phyloP scores from a whole-genome alignment of 176 grass and related monocot genomes.

The Ampelocalamus luodianensis region DNA sequence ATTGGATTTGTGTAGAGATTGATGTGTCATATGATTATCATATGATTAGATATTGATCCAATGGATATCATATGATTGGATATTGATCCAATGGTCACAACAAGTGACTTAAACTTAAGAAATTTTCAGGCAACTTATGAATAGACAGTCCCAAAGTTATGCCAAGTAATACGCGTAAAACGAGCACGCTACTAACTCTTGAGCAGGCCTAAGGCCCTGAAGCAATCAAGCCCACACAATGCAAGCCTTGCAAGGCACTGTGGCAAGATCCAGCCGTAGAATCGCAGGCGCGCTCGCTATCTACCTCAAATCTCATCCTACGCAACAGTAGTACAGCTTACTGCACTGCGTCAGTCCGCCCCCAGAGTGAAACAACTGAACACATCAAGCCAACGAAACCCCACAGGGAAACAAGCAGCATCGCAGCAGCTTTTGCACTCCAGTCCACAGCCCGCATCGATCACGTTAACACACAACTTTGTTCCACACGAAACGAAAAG shows the following conservation, averaged over 20 bases:
- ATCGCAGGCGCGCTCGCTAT: neutral
- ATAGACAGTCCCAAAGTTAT: too few relatives aligned
- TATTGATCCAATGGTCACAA: too few relatives aligned
- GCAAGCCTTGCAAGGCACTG: neutral
- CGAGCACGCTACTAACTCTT: neutral
- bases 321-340: neutral
- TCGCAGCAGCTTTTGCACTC: slow-evolving; percentile 10
- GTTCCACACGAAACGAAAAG: slow-evolving; percentile 34
- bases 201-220: neutral
- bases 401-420: slow-evolving; percentile 21
- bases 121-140: too few relatives aligned
- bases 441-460: neutral
- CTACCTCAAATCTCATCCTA: neutral
- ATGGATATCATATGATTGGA: too few relatives aligned
- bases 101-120: too few relatives aligned
- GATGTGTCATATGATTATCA: too few relatives aligned
- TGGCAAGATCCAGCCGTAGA: slow-evolving; percentile 37
- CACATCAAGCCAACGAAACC: slow-evolving; percentile 14
- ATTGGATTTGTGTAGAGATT: too few relatives aligned
- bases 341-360: slow-evolving; percentile 14
- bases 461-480: neutral
- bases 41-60: too few relatives aligned
- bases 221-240: slow-evolving; percentile 32
- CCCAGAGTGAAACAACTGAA: neutral
- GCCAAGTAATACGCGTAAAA: neutral